These are phyloP conservation scores for Rhododendron molle DNA, from an alignment of 148 eudicot species.

Conservation along the genomic window DNA sequence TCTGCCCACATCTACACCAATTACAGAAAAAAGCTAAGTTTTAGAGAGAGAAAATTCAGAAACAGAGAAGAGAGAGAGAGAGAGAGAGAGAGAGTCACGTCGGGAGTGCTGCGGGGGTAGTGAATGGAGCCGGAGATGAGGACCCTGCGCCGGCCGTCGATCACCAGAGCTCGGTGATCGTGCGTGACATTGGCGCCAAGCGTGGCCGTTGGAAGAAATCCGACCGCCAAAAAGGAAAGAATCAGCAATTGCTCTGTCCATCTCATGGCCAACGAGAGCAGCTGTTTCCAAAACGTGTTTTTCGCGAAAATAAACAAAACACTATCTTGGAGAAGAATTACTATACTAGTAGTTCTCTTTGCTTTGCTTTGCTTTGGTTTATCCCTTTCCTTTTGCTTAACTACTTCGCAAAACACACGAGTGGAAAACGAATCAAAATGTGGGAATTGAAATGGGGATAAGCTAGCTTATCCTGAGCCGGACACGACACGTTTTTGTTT, in stretches of 20 bases:
- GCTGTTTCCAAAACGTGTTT: slow-evolving; percentile 14
- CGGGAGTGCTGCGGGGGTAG: slow-evolving; percentile 97
- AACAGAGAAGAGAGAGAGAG: neutral
- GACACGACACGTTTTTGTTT: slow-evolving; percentile 18
- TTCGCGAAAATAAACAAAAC: neutral
- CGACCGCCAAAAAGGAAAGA: slow-evolving; percentile 15
- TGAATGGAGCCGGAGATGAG: slow-evolving; percentile 91
- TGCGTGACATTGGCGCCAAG: slow-evolving; percentile 64
- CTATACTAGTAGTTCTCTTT: neutral
- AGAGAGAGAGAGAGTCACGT: slow-evolving; percentile 26
- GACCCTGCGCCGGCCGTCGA: slow-evolving; percentile 74
- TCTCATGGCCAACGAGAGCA: neutral
- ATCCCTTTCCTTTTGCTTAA: slow-evolving; percentile 19
- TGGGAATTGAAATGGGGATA: neutral
- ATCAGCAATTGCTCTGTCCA: neutral
- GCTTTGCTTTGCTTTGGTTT: neutral
- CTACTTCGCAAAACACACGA: slow-evolving; percentile 19
- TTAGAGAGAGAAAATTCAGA: neutral
- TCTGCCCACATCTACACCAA: slow-evolving; percentile 84
- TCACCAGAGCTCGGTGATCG: slow-evolving; percentile 76
- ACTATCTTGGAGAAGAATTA: too few relatives aligned
- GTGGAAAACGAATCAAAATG: neutral
- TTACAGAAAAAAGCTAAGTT: neutral
- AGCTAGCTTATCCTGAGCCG: slow-evolving; percentile 17
- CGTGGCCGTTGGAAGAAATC: slow-evolving; percentile 21